Evolutionary conservation across 139 green algal genomes (phyloP).

Genomic region (Chloropicon primus): DNA sequence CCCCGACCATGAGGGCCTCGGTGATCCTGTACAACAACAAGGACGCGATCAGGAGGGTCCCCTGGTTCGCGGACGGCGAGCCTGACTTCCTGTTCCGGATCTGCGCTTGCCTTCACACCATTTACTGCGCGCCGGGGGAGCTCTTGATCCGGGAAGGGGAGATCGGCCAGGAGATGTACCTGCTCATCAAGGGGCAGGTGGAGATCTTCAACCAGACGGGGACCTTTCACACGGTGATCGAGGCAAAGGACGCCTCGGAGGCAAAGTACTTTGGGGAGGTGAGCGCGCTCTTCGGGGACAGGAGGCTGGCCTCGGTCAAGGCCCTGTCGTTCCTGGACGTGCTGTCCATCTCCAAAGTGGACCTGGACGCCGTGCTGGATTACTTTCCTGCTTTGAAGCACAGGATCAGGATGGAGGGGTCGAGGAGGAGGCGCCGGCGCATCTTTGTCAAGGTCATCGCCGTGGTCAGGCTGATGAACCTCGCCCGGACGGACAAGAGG

Average conservation of each 20-base stretch:
- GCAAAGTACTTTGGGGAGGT: not conserved
- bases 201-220: not conserved
- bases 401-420: not conserved
- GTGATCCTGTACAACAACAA: not conserved
- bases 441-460: not conserved
- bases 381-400: not conserved
- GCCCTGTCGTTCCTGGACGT: not conserved
- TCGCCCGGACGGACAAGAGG: not conserved
- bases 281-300: not conserved
- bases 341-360: not conserved
- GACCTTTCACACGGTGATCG: not conserved
- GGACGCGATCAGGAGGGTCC: not conserved
- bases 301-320: not conserved
- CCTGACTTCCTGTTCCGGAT: not conserved
- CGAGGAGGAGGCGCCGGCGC: not conserved
- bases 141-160: not conserved
- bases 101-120: not conserved
- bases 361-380: not conserved
- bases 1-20: not conserved
- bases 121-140: not conserved
- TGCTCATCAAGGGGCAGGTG: not conserved
- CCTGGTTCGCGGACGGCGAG: not conserved
- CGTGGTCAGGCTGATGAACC: not conserved
- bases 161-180: not conserved
- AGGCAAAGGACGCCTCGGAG: not conserved